Evolutionary conservation across 192 early-diverging fungal genomes (phyloP), one percentile per base, ranked within the genome.

Genomic region (Backusella tarrabulga): DNA sequence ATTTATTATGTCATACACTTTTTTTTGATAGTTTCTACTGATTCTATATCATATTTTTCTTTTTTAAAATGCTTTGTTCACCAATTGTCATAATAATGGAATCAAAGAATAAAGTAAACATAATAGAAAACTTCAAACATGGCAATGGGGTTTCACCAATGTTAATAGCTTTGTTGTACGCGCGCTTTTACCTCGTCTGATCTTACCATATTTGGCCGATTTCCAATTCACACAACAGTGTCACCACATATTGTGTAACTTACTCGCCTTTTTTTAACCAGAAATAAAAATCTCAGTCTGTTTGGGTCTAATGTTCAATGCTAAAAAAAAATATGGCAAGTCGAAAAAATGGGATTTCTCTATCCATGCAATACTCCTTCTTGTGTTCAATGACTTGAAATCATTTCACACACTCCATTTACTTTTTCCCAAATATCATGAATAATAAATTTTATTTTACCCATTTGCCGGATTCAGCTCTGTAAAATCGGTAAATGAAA

Each of bases 111-210:
- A 60, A 26, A 29, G 23, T 9, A 60, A 26, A 60, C n/a, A 60
- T 26, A 60, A 56, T 60, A 60, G 23, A 29, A 29, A 29, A 63
- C 56, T 63, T 63, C 56, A 63, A 63, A 26, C 26, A 63, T 63
- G 56, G 56, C 56, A 63, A 63, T 63, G n/a, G 23, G 56, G 56
- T 63, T 63, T 63, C 56, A 63, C 56, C 56, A 63, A 63, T 63
- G 56, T 63, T 63, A 63, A 63, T 63, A 63, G 56, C 56, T 11
- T 29, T 4, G 56, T 63, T 29, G 23, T 14, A 63, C 56, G 56
- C 56, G 56, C 56, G 56, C 56, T 63, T 63, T 63, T 63, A 63
- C 9, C 29, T 9, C 46, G 9, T 63, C 21, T 63, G 11, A 29
- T 63, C 56, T 63, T 63, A 29, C 21, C 8, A 63, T 26, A 29